Conservation (phyloP, 2,329 filamentous ascomycete genomes). For the Xylaria digitata region DNA sequence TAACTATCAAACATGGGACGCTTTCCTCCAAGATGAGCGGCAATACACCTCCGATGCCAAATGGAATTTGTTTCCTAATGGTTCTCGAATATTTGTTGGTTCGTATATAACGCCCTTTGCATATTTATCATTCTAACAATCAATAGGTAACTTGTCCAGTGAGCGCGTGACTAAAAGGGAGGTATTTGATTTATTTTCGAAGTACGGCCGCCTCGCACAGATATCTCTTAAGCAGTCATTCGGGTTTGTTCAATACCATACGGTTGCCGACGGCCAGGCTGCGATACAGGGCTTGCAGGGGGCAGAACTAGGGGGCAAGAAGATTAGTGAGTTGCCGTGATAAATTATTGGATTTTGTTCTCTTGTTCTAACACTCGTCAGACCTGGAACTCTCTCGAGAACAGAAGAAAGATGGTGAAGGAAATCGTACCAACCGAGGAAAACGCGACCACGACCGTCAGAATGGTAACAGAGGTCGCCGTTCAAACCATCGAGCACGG, state of each 20-base stretch:
- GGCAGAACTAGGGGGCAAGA: conserved; percentile 83
- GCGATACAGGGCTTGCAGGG: conserved; percentile 85
- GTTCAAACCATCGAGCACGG: conserved; percentile 51
- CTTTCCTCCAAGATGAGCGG: conserved; percentile 78
- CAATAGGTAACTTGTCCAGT: conserved; percentile 86
- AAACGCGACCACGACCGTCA: conserved; percentile 61
- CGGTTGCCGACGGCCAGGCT: conserved; percentile 75
- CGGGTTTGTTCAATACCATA: conserved; percentile 94
- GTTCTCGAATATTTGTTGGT: conserved; percentile 85
- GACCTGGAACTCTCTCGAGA: conserved; percentile 91
- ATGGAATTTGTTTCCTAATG: conserved; percentile 83
- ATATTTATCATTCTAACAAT: conserved; percentile 40
- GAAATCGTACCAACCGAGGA: conserved; percentile 65
- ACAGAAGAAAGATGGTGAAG: conserved; percentile 80
- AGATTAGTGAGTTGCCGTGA: conserved; percentile 79
- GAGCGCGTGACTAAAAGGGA: conserved; percentile 95
- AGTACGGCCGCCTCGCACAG: conserved; percentile 87
- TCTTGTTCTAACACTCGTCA: conserved; percentile 52
- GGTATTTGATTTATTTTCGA: conserved; percentile 90
- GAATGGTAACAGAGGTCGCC: conserved; percentile 42
- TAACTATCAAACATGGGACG: conserved; percentile 66
- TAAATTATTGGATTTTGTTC: neutral
- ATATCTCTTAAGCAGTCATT: conserved; percentile 97
- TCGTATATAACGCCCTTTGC: conserved; percentile 32
- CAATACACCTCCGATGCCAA: conserved; percentile 80